Conservation (phyloP, 371 early-diverging fungal species). For the Syncephalastrum monosporum region DNA sequence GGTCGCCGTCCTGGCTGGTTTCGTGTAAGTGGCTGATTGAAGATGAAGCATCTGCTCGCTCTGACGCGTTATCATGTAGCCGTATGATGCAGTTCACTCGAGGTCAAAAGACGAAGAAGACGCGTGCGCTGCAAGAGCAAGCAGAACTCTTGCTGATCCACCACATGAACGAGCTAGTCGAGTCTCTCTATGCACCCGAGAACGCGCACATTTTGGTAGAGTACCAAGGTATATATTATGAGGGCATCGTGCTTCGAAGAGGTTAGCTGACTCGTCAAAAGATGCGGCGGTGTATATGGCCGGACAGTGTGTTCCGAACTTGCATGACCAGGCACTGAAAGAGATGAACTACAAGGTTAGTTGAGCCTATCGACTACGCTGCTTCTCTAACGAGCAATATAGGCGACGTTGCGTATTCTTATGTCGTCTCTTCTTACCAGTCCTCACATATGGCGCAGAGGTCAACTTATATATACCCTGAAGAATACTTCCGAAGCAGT, state of each 20-base stretch:
- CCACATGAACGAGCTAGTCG: constrained; percentile 16
- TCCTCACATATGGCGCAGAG: constrained; percentile 26
- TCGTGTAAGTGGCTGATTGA: constrained; percentile 26
- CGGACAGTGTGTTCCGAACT: constrained; percentile 34
- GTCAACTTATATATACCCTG: constrained; percentile 20
- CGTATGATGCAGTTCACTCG: constrained; percentile 40
- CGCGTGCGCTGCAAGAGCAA: constrained; percentile 14
- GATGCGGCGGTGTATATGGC: constrained; percentile 32
- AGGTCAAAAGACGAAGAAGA: constrained; percentile 33
- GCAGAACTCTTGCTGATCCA: constrained; percentile 17
- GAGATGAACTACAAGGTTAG: constrained; percentile 15
- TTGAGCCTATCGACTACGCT: background rate
- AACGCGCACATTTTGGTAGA: constrained; percentile 8
- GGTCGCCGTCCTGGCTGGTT: constrained; percentile 30
- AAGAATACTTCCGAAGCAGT: constrained; percentile 12
- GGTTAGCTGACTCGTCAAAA: constrained; percentile 1
- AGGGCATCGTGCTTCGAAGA: background rate
- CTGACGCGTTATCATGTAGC: constrained; percentile 12
- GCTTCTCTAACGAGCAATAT: background rate
- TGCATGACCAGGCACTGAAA: constrained; percentile 13
- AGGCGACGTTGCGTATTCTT: constrained; percentile 19
- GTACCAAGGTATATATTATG: constrained; percentile 24
- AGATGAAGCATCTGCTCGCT: background rate
- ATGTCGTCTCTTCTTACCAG: constrained; percentile 30
- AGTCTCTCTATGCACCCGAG: constrained; percentile 1